phyloP scores from a whole-genome alignment of 2,329 filamentous ascomycete genomes.

The Xylariaceae sp. region DNA sequence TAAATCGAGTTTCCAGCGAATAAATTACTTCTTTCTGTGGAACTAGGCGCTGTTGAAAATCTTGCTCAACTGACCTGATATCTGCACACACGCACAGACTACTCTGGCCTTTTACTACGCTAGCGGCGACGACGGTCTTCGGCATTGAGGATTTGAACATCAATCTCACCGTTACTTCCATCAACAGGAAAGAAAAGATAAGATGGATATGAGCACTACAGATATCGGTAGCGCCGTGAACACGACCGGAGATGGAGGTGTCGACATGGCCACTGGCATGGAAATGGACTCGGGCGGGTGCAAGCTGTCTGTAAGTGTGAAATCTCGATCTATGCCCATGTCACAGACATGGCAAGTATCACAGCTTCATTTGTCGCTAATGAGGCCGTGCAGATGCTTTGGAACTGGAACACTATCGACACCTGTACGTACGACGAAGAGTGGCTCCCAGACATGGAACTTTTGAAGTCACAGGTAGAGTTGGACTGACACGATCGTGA shows the following conservation, averaged over 20 bases:
- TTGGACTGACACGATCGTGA: not conserved
- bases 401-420: conserved; percentile 40
- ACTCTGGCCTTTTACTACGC: too few relatives aligned
- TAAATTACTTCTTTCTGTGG: too few relatives aligned
- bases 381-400: conserved; percentile 37
- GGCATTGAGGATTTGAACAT: too few relatives aligned
- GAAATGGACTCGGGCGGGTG: conserved; percentile 20
- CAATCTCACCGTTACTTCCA: not conserved
- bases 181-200: not conserved
- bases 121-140: too few relatives aligned
- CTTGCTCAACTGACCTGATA: too few relatives aligned
- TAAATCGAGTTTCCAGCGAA: too few relatives aligned
- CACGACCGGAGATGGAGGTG: conserved; percentile 2
- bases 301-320: conserved; percentile 11
- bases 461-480: not conserved
- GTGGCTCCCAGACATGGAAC: not conserved
- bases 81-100: too few relatives aligned
- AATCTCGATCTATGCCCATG: not conserved
- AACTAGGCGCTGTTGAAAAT: too few relatives aligned
- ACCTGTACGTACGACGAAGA: conserved; percentile 31
- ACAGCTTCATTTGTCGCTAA: too few relatives aligned
- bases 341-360: conserved; percentile 9
- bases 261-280: conserved; percentile 23
- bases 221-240: not conserved
- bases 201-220: too few relatives aligned